Percentiles rank a stretch among this genome's conserved stretches.
These are phyloP conservation scores for Pugionium cornutum DNA, from an alignment of 345 rosid species.

Conservation along the genomic window DNA sequence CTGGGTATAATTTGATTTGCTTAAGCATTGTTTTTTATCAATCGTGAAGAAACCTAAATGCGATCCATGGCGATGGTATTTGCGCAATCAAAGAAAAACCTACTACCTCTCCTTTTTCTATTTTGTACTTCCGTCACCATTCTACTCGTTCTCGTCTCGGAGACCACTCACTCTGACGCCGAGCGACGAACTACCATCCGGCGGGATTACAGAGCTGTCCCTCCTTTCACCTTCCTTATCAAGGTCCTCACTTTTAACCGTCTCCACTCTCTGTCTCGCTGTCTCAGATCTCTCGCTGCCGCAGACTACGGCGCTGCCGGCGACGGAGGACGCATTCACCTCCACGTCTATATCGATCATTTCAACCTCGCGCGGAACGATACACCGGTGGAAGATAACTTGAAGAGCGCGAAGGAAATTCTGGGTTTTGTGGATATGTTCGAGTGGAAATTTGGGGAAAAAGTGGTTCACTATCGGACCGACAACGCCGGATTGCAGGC, in stretches of 20 bases:
- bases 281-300: constrained; percentile 78
- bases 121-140: constrained; percentile 46
- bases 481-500: constrained; percentile 76
- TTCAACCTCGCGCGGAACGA: constrained; percentile 40
- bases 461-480: constrained; percentile 82
- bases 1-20: too few species aligned
- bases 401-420: constrained; percentile 50
- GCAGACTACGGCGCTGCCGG: constrained; percentile 71
- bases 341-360: constrained; percentile 83
- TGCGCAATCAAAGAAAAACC: constrained; percentile 46
- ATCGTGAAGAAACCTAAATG: constrained; percentile 1
- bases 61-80: constrained; percentile 37
- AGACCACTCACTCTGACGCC: constrained; percentile 38
- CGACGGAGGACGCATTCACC: constrained; percentile 60
- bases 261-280: constrained; percentile 82
- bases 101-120: constrained; percentile 46
- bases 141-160: constrained; percentile 49
- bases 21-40: too few species aligned
- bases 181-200: constrained; percentile 15
- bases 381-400: constrained; percentile 31
- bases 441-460: constrained; percentile 74
- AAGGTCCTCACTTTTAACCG: constrained; percentile 87
- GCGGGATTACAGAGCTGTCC: constrained; percentile 11
- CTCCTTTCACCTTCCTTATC: constrained; percentile 63
- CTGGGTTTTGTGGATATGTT: constrained; percentile 69